These are phyloP conservation scores for Suillus luteus DNA, from an alignment of 768 basidiomycete species.

Conservation along the genomic window DNA sequence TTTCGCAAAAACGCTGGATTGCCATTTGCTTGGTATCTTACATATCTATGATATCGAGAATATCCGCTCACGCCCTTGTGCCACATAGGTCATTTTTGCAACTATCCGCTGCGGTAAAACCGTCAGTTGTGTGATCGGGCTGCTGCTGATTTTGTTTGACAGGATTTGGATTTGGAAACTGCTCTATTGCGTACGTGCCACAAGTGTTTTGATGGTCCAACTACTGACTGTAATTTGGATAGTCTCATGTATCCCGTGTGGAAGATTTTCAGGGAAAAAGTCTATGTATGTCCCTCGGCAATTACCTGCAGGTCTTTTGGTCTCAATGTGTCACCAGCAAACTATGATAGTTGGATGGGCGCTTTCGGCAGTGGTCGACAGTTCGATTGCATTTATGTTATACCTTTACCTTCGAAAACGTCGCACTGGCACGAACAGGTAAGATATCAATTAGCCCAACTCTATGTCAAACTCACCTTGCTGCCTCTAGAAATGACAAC, in stretches of 20 bases:
- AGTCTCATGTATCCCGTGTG: constrained; percentile 15
- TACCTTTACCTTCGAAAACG: constrained; percentile 13
- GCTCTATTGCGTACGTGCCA: constrained; percentile 5
- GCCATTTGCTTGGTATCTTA: constrained; percentile 18
- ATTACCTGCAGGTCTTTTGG: background rate
- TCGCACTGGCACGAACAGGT: constrained; percentile 17
- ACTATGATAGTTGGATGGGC: constrained; percentile 19
- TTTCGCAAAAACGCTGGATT: constrained; percentile 15
- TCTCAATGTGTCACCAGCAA: constrained; percentile 9
- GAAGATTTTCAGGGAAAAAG: constrained; percentile 3
- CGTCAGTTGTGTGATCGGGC: background rate
- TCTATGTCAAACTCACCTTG: background rate
- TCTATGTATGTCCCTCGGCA: constrained; percentile 11
- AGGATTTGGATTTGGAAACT: constrained; percentile 17
- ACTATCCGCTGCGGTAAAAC: constrained; percentile 16
- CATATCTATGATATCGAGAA: background rate
- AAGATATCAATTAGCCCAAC: background rate
- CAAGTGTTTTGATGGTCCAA: no score
- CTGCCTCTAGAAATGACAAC: constrained; percentile 15
- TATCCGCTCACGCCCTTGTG: background rate
- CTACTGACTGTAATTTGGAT: background rate
- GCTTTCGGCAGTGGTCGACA: background rate
- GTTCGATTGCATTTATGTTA: background rate
- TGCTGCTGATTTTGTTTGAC: background rate
- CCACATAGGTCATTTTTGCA: constrained; percentile 10